These are phyloP conservation scores for Podaxis sp. DNA, from an alignment of 768 basidiomycete genomes.

Conservation along the genomic window DNA sequence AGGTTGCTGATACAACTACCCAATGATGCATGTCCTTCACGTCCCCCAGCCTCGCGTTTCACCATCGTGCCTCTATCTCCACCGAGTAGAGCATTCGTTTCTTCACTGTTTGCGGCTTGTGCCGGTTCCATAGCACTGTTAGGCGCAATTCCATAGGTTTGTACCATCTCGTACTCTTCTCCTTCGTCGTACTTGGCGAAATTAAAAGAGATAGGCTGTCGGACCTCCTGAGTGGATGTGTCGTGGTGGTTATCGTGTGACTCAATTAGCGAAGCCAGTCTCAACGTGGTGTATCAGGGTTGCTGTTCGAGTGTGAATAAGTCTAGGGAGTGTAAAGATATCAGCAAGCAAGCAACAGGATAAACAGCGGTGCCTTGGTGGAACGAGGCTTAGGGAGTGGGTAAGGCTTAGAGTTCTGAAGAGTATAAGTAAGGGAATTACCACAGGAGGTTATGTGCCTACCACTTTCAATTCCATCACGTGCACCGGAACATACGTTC, in stretches of 20 bases:
- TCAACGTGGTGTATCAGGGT: background rate
- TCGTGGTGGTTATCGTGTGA: background rate
- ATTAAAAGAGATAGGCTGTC: background rate
- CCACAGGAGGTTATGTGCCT: background rate
- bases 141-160: slow-evolving; percentile 62
- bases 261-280: background rate
- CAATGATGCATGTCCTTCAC: slow-evolving; percentile 70
- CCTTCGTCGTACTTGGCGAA: slow-evolving; percentile 24
- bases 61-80: slow-evolving; percentile 29
- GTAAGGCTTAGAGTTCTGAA: background rate
- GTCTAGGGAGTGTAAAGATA: background rate
- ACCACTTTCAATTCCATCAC: background rate
- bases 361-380: background rate
- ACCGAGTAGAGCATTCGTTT: slow-evolving; percentile 63
- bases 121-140: slow-evolving; percentile 31
- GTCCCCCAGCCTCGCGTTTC: slow-evolving; percentile 22
- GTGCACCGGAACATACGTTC: background rate
- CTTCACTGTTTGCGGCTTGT: slow-evolving; percentile 28
- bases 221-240: background rate
- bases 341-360: background rate
- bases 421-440: background rate
- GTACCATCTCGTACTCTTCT: slow-evolving; percentile 60
- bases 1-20: slow-evolving; percentile 76
- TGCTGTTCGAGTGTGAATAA: background rate
- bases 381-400: background rate